Percentiles rank a stretch among this genome's conserved stretches.
phyloP scores from a whole-genome alignment of 2,329 filamentous ascomycete genomes.

The Triangularia setosa region DNA sequence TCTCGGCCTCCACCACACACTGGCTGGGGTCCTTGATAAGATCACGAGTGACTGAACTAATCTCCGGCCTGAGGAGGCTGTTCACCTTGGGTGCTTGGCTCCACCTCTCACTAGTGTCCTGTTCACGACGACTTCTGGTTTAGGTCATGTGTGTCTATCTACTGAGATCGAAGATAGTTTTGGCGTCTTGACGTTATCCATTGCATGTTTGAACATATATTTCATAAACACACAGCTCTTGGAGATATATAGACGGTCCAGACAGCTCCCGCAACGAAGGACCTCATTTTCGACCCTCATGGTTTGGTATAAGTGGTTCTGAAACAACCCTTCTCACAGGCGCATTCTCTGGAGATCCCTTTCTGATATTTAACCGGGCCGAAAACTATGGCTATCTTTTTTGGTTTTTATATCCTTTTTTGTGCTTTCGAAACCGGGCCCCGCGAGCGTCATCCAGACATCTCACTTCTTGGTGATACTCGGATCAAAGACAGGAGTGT shows the following conservation, averaged over 20 bases:
- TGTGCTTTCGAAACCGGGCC: constrained; percentile 18
- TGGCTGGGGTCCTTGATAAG: neutral
- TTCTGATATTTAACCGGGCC: constrained; percentile 4
- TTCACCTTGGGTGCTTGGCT: neutral
- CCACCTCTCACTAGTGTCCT: neutral
- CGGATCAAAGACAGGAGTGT: neutral
- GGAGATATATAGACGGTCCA: too few species aligned
- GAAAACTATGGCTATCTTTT: constrained; percentile 7
- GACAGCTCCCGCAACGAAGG: neutral
- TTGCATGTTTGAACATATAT: neutral
- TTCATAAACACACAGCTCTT: neutral
- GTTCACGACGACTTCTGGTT: neutral
- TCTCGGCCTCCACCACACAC: neutral
- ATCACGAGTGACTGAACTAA: neutral
- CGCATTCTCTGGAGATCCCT: neutral
- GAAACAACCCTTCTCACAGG: constrained; percentile 5
- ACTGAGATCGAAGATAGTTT: neutral
- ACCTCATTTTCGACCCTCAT: neutral
- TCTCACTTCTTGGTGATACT: neutral
- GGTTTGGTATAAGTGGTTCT: neutral
- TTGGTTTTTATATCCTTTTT: constrained; percentile 4
- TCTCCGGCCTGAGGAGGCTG: neutral
- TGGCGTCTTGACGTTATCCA: neutral
- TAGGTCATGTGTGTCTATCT: neutral
- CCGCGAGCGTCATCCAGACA: constrained; percentile 8